Conservation (phyloP, 2,329 filamentous ascomycete species). For the Diaporthe vexans region DNA sequence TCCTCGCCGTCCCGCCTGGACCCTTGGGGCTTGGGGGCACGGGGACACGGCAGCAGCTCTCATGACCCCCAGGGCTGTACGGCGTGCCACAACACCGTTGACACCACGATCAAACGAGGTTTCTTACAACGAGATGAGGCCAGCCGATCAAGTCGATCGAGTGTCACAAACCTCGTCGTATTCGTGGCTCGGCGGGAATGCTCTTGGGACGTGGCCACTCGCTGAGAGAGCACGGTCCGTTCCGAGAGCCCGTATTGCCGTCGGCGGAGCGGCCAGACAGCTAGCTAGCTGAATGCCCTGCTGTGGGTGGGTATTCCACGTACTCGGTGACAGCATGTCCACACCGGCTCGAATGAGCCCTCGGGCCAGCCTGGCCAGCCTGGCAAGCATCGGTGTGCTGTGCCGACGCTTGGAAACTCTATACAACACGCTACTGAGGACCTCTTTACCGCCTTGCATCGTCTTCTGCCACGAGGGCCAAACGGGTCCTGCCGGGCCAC, state of each 20-base stretch:
- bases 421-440: neutral
- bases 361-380: constrained; percentile 7
- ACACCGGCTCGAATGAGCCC: constrained; percentile 9
- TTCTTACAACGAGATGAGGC: too few species aligned
- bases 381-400: neutral
- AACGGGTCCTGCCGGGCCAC: constrained; percentile 20
- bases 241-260: neutral
- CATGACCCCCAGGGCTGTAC: constrained; percentile 1
- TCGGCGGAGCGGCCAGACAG: constrained; percentile 2
- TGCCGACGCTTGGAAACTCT: neutral
- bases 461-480: neutral
- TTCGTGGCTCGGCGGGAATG: neutral
- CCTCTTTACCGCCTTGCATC: neutral
- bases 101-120: neutral
- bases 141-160: neutral
- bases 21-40: too few species aligned
- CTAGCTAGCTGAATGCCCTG: neutral
- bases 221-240: neutral
- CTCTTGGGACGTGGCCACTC: neutral
- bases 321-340: neutral
- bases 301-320: neutral
- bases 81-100: neutral
- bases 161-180: neutral
- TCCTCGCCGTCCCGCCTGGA: neutral
- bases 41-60: neutral